These are phyloP conservation scores for Pseudocercospora crystallina DNA, from an alignment of 2,329 filamentous ascomycete genomes.

Conservation along the genomic window DNA sequence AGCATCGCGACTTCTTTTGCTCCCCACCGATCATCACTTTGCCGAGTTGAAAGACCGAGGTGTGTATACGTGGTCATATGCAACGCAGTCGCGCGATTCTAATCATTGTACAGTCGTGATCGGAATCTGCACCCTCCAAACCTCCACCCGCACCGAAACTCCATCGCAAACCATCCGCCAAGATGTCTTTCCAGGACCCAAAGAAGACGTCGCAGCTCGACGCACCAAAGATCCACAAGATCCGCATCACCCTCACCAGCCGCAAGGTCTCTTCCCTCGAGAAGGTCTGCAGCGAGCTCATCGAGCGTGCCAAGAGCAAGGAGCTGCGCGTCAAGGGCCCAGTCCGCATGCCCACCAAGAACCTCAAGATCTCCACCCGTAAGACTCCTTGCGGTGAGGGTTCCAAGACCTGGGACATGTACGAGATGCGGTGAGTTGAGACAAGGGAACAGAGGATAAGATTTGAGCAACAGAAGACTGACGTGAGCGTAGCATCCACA, in stretches of 20 bases:
- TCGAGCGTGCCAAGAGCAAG: constrained; percentile 98
- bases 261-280: constrained; percentile 94
- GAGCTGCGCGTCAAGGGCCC: constrained; percentile 97
- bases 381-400: constrained; percentile 99
- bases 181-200: constrained; percentile 93
- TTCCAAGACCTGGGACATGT: constrained; percentile 99
- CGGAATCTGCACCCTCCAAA: constrained; percentile 40
- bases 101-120: constrained; percentile 47
- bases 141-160: constrained; percentile 23
- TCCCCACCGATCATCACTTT: constrained; percentile 54
- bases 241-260: constrained; percentile 95
- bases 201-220: constrained; percentile 87
- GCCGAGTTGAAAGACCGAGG: constrained; percentile 44
- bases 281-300: constrained; percentile 97
- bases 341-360: constrained; percentile 96
- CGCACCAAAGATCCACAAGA: constrained; percentile 92
- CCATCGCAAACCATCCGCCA: constrained; percentile 36
- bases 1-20: constrained; percentile 16
- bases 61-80: constrained; percentile 5
- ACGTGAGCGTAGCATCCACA: constrained; percentile 33
- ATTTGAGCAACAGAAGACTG: neutral
- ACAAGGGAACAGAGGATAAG: constrained; percentile 63
- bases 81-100: constrained; percentile 10
- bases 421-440: constrained; percentile 74
- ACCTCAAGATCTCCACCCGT: constrained; percentile 92